A percentile compares a stretch with the other conserved stretches of the same genome.
phyloP scores from a whole-genome alignment of 352 stramenopile species.

The Phytophthora tentaculata region DNA sequence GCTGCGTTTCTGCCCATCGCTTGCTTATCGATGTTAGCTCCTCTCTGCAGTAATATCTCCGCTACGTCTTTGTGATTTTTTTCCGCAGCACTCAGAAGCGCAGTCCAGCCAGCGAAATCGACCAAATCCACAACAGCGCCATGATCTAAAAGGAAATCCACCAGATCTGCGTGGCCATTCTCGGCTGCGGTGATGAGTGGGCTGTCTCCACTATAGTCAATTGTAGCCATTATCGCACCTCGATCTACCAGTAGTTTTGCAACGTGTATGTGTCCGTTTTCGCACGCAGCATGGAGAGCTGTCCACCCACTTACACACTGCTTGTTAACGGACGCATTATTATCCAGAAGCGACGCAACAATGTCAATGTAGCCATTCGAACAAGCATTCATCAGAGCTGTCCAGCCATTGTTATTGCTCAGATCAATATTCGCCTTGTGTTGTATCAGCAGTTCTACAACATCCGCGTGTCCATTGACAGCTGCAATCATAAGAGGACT shows the following conservation, averaged over 20 bases:
- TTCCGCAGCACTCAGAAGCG: constrained; percentile 14
- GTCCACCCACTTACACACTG: not conserved
- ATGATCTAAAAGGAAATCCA: constrained; percentile 13
- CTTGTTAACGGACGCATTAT: not conserved
- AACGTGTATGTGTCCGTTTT: not conserved
- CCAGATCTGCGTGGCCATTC: constrained; percentile 6
- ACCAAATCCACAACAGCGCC: constrained; percentile 3
- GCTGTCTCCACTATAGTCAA: constrained; percentile 1
- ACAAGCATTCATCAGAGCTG: not conserved
- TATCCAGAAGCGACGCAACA: not conserved
- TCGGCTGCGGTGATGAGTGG: constrained; percentile 19
- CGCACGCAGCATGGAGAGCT: constrained; percentile 1
- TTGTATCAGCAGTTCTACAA: not conserved
- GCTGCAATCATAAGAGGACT: constrained; percentile 6
- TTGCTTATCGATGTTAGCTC: constrained; percentile 5
- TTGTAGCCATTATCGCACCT: not conserved
- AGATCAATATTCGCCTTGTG: not conserved
- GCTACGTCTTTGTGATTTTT: constrained; percentile 3
- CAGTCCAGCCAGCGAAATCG: constrained; percentile 8
- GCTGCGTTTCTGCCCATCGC: not conserved
- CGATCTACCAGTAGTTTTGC: not conserved
- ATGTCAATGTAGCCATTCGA: not conserved
- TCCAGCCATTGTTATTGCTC: not conserved
- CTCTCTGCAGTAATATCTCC: not conserved
- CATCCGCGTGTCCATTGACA: not conserved